Evolutionary conservation across 305 asterid genomes (phyloP), one percentile per base, ranked within the genome.

Genomic region (Petunia hybrid): DNA sequence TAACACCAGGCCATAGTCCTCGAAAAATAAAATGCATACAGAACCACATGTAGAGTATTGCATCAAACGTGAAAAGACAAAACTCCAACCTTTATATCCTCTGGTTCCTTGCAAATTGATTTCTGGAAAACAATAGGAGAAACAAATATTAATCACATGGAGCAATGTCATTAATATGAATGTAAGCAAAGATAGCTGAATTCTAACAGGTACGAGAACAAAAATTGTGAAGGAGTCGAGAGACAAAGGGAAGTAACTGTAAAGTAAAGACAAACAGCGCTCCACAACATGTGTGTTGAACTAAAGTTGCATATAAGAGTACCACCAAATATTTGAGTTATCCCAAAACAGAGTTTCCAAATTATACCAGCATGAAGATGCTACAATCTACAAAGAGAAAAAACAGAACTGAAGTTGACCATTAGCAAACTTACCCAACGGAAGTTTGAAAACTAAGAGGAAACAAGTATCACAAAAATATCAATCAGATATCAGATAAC

Each of bases 91-190:
- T 91, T 92, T 55, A 94, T 80, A 60, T 87, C 92, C 67, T 79
- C 81, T 67, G 95, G 93, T 70, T 92, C 99, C 95, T 88, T 91
- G 90, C 90, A 91, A 76, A 96, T 89, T 83, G 98, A 82, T 85
- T 85, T 96, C 98, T 94, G 97, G 87, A 87, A 83, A 78, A 79
- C 76, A 55, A 83, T 22, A 31, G 62, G 60, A 84, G 63, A 67
- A 74, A 80, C 31, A 76, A 53, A 66, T 63, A 79, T 22, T 5
- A 82, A 81, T 63, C 64, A 79, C 65, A 63, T 36, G 74, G 48
- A 65, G 64, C 55, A 71, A 31, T 10, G 48, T 35, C 78, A n/a
- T 35, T 39, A 70, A 35, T 48, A 48, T 16, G 48, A 71, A 71
- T 48, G 43, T 71, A 43, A 48, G 9, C 6, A 48, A 51, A 71